A percentile compares a stretch with the other conserved stretches of the same genome.
These are phyloP conservation scores for Porcisia deanei DNA, from an alignment of 208 protist genomes.

Conservation along the genomic window DNA sequence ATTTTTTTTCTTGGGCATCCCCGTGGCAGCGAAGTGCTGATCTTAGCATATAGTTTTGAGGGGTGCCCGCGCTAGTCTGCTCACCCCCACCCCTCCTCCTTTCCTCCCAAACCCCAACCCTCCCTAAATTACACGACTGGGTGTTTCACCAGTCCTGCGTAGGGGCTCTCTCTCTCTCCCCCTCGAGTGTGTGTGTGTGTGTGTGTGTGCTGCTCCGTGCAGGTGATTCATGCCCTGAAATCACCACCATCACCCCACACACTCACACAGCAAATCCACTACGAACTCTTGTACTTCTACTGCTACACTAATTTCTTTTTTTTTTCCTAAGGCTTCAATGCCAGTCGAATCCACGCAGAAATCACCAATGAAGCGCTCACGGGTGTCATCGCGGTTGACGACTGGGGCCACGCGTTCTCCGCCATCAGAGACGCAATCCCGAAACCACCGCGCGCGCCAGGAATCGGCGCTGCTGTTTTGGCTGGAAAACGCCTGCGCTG, in stretches of 20 bases:
- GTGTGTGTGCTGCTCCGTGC: background rate
- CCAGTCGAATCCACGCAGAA: background rate
- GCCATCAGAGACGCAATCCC: background rate
- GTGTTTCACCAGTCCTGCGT: too few relatives aligned
- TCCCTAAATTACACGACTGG: background rate
- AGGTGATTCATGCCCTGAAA: background rate
- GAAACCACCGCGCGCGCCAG: background rate
- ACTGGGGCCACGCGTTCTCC: background rate
- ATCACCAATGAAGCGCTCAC: background rate
- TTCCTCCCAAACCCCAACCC: background rate
- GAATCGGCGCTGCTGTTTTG: conserved; percentile 39
- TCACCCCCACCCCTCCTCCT: background rate
- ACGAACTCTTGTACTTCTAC: background rate
- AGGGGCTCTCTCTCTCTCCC: too few relatives aligned
- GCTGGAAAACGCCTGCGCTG: conserved; percentile 21
- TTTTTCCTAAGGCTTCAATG: conserved; percentile 1
- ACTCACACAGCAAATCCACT: background rate
- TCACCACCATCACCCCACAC: background rate
- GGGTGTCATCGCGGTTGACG: background rate
- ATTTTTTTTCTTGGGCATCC: background rate
- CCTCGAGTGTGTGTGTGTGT: background rate
- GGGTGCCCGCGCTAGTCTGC: background rate
- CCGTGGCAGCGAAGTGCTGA: background rate
- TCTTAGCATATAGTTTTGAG: background rate
- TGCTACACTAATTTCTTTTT: background rate